These are phyloP conservation scores for Leishmania tropica DNA, from an alignment of 208 protist genomes.

Conservation along the genomic window DNA sequence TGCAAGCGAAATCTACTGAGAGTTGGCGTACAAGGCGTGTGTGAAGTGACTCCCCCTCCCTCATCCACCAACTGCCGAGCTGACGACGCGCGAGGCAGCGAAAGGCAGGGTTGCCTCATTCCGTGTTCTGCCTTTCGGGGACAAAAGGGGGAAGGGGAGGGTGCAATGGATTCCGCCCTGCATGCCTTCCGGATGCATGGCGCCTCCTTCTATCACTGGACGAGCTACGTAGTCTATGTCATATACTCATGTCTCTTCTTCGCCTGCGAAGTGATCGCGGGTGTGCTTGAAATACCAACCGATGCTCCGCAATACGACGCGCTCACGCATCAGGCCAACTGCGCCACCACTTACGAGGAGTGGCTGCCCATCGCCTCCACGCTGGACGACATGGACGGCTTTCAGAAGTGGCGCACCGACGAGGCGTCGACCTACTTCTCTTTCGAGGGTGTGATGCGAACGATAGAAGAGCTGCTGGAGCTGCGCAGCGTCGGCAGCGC, in stretches of 20 bases:
- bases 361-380: constrained; percentile 48
- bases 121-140: too few relatives aligned
- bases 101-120: neutral
- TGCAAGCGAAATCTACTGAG: neutral
- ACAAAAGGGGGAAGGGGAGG: neutral
- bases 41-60: neutral
- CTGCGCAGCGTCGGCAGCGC: constrained; percentile 39
- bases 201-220: constrained; percentile 17
- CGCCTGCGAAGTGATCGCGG: constrained; percentile 44
- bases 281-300: constrained; percentile 46
- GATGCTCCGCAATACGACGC: constrained; percentile 35
- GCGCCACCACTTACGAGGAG: constrained; percentile 39
- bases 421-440: constrained; percentile 42
- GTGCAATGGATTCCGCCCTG: constrained; percentile 11
- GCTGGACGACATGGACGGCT: constrained; percentile 63
- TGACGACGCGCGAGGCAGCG: neutral
- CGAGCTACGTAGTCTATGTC: constrained; percentile 22
- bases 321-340: constrained; percentile 23
- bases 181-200: constrained; percentile 9
- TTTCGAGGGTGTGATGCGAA: constrained; percentile 47
- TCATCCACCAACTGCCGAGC: neutral
- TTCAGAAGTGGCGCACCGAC: constrained; percentile 49
- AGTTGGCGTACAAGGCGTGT: neutral
- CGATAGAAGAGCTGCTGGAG: constrained; percentile 45
- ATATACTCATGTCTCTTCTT: constrained; percentile 33